Evolutionary conservation across 805 yeast species (phyloP).

Genomic region (Metschnikowia corniflorae): DNA sequence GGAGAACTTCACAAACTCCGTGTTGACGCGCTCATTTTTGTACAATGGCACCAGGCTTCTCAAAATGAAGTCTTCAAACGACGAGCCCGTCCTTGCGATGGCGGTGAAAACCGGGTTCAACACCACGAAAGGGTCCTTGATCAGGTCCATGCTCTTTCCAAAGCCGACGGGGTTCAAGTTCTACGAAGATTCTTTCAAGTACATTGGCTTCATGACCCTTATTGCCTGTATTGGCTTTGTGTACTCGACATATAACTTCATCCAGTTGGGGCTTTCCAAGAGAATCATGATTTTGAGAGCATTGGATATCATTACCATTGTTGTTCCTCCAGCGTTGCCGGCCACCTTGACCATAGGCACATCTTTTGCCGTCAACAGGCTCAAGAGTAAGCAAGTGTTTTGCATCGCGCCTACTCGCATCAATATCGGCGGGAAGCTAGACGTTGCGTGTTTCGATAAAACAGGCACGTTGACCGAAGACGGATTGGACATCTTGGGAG

Average conservation of each 20-base stretch:
- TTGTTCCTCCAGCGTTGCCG: constrained; percentile 97
- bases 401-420: constrained; percentile 95
- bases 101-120: constrained; percentile 88
- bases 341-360: constrained; percentile 97
- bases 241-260: constrained; percentile 78
- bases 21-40: constrained; percentile 69
- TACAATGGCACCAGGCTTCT: constrained; percentile 89
- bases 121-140: constrained; percentile 91
- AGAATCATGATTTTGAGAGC: constrained; percentile 80
- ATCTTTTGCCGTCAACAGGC: constrained; percentile 78
- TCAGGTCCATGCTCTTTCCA: constrained; percentile 95
- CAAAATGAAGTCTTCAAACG: constrained; percentile 70
- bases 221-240: constrained; percentile 84
- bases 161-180: constrained; percentile 91
- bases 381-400: constrained; percentile 63
- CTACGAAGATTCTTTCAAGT: constrained; percentile 90
- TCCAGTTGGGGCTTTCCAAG: constrained; percentile 67
- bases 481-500: constrained; percentile 81
- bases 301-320: constrained; percentile 89
- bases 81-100: constrained; percentile 80
- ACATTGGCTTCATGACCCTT: constrained; percentile 89
- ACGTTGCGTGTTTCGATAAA: constrained; percentile 88
- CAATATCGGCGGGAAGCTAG: constrained; percentile 93
- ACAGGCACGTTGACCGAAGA: constrained; percentile 98
- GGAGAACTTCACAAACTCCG: constrained; percentile 59